Conservation (phyloP, 495 filamentous ascomycete genomes). For the Hypoxylon perforatum region DNA sequence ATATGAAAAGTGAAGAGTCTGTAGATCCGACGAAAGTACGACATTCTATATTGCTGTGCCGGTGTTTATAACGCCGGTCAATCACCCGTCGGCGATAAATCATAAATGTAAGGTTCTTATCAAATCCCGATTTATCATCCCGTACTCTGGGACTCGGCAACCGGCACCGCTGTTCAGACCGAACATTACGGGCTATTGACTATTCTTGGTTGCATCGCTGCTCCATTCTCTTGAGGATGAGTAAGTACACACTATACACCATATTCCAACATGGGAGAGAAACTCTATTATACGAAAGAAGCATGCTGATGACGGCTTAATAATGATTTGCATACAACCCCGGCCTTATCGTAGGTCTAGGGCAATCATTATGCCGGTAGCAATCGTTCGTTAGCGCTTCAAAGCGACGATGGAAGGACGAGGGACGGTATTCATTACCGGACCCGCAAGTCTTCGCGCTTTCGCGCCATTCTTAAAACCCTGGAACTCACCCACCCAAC, state of each 20-base stretch:
- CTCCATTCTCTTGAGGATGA: not conserved
- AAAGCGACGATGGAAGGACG: too few relatives aligned
- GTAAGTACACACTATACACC: not conserved
- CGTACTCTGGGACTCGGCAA: not conserved
- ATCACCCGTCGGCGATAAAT: not conserved
- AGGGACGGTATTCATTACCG: too few relatives aligned
- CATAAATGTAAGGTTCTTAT: not conserved
- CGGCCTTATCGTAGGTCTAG: not conserved
- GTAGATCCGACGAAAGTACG: not conserved
- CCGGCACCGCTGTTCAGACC: not conserved
- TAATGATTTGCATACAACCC: not conserved
- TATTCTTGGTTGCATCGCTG: not conserved
- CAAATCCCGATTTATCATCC: not conserved
- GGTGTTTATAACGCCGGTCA: not conserved
- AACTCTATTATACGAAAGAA: not conserved
- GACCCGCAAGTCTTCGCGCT: slow-evolving; percentile 1
- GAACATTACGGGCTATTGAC: not conserved
- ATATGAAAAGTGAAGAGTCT: too few relatives aligned
- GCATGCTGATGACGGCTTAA: not conserved
- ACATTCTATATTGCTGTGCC: not conserved
- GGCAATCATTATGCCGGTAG: slow-evolving; percentile 31
- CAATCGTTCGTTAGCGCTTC: not conserved
- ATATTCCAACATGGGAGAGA: not conserved
- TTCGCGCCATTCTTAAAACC: slow-evolving; percentile 20
- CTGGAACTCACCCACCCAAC: too few relatives aligned